Evolutionary conservation across 2,329 filamentous ascomycete genomes (phyloP), one percentile per base, ranked within the genome.

Genomic region (Arthrinium phaeospermum): DNA sequence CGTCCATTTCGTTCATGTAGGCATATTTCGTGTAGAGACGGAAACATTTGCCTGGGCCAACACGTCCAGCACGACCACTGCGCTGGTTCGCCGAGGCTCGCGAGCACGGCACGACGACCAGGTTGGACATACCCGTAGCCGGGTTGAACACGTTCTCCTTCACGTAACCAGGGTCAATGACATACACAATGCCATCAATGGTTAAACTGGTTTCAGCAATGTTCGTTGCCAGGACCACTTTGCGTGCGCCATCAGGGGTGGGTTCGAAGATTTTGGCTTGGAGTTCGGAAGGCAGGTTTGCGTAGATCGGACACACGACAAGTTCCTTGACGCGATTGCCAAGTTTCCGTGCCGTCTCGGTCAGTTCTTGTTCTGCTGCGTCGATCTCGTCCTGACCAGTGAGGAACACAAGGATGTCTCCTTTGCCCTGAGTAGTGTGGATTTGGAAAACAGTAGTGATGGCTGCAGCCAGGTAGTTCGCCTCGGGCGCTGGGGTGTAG

Each of bases 361-460:
- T 89, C 24, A 99, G 89, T 75, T 95, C 93, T 76, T 92, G 91
- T 78, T 96, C 94, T 0, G 94, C 95, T 0, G 93, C 90, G 78
- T 98, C 95, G 70, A 99, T 99, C 79, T 99, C 96, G 78, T 98
- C 96, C 79, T 98, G 95, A 53, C 96, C 96, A 0, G 96, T 98
- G 47, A 99, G 84, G 82, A 99, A 99, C 2, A 98, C 94, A 4
- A 99, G 84, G 24, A 99, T 97, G 77, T 98, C 96, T 16, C 96
- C 96, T 72, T 89, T 89, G 0, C 91, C 92, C 79, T 97, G 94
- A 0, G 92, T 94, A 0, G 95, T 92, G 78, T 99, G 96, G 53
- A 98, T 98, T 79, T 98, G 96, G 78, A 98, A 98, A 6, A 97
- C 91, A 0, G 96, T 98, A 0, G 94, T 97, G 74, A 98, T 94